These are phyloP conservation scores for Solanum lycopersicoides DNA, from an alignment of 257 asterid species.

Conservation along the genomic window DNA sequence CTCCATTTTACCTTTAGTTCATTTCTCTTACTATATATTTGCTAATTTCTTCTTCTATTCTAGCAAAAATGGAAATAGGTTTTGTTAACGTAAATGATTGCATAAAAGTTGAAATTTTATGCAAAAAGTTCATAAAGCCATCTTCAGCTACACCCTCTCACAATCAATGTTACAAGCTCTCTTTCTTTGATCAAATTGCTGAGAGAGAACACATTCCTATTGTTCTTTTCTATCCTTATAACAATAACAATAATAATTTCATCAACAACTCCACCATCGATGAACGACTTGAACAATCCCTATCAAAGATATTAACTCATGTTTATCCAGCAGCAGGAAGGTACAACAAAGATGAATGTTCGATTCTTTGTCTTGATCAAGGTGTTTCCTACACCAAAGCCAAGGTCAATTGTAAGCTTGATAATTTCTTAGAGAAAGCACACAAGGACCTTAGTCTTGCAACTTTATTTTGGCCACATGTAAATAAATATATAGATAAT, in stretches of 20 bases:
- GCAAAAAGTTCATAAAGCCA: background rate
- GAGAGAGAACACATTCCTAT: background rate
- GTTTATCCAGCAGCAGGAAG: slow-evolving; percentile 2
- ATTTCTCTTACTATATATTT: too few relatives aligned
- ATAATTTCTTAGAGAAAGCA: background rate
- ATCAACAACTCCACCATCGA: background rate
- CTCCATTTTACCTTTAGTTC: too few relatives aligned
- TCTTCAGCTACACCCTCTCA: background rate
- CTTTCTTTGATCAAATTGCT: background rate
- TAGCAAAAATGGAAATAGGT: too few relatives aligned
- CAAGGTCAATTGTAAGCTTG: background rate
- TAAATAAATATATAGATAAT: background rate
- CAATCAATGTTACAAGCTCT: background rate
- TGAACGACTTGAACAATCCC: background rate
- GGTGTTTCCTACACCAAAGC: background rate
- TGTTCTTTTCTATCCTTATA: background rate
- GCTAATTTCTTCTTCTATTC: too few relatives aligned
- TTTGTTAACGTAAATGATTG: too few relatives aligned
- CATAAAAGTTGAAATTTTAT: background rate
- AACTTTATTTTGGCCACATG: background rate
- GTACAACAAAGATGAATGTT: background rate
- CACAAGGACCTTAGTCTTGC: background rate
- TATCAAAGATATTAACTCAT: background rate
- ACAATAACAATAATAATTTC: too few relatives aligned
- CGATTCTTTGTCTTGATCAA: background rate